phyloP scores from a whole-genome alignment of 345 rosid species.

The Durio zibethinus region DNA sequence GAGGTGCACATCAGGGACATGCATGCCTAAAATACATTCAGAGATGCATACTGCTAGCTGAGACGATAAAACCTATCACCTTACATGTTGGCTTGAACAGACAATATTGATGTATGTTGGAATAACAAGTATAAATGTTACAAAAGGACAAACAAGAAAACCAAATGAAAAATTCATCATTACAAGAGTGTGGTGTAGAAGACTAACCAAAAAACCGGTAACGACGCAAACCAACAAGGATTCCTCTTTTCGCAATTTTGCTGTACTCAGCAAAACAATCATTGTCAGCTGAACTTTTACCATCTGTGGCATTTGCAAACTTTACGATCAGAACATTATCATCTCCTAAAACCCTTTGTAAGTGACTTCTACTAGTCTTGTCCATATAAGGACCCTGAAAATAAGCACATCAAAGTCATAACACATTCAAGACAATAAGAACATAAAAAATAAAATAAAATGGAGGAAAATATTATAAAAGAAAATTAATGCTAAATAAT shows the following conservation, averaged over 20 bases:
- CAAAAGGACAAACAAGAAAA: not conserved
- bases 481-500: not conserved
- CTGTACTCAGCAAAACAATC: conserved; percentile 23
- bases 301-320: conserved; percentile 25
- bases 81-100: not conserved
- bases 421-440: not conserved
- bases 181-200: not conserved
- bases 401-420: not conserved
- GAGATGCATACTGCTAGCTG: not conserved
- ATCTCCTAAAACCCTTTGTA: conserved; percentile 74
- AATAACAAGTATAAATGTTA: not conserved
- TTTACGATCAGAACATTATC: conserved; percentile 71
- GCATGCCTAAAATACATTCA: not conserved
- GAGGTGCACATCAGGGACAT: not conserved
- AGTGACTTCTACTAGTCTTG: conserved; percentile 41
- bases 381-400: conserved; percentile 61
- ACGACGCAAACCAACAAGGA: conserved; percentile 55
- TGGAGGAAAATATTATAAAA: not conserved
- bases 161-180: not conserved
- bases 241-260: conserved; percentile 48
- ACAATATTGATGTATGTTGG: not conserved
- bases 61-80: not conserved
- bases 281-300: conserved; percentile 9
- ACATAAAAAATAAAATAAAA: not conserved
- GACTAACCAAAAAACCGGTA: conserved; percentile 73